Evolutionary conservation across 164 flowering plant species (phyloP).

Genomic region (Buxus sempervirens): DNA sequence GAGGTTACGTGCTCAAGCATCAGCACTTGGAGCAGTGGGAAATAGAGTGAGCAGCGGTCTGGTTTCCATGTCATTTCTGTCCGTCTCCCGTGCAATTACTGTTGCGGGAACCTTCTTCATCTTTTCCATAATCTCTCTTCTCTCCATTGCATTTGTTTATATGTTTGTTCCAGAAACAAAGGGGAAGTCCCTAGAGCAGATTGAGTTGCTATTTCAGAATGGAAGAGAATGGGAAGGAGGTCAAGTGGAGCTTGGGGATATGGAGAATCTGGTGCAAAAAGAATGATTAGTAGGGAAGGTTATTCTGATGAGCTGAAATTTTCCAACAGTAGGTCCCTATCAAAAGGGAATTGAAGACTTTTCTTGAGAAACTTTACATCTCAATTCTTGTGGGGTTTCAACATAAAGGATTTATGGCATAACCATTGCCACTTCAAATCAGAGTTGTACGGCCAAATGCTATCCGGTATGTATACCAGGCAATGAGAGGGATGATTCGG

Average conservation of each 20-base stretch:
- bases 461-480: background rate
- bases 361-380: background rate
- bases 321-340: background rate
- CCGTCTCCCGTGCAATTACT: slow-evolving; percentile 59
- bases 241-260: slow-evolving; percentile 71
- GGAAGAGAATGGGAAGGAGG: slow-evolving; percentile 36
- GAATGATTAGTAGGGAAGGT: slow-evolving; percentile 9
- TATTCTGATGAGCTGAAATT: background rate
- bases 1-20: slow-evolving; percentile 81
- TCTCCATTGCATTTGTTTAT: slow-evolving; percentile 70
- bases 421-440: background rate
- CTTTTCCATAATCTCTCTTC: slow-evolving; percentile 56
- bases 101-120: slow-evolving; percentile 73
- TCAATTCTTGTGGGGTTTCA: background rate
- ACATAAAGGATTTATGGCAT: background rate
- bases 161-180: slow-evolving; percentile 77
- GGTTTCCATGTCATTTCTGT: slow-evolving; percentile 90
- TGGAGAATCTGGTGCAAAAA: slow-evolving; percentile 63
- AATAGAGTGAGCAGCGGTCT: slow-evolving; percentile 83
- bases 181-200: slow-evolving; percentile 87
- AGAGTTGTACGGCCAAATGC: background rate
- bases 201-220: slow-evolving; percentile 63
- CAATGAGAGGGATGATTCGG: background rate
- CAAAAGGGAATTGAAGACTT: background rate
- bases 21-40: slow-evolving; percentile 87